Base-by-base conservation (phyloP, 352 stramenopile genomes). In the Globisporangium radiosum region DNA sequence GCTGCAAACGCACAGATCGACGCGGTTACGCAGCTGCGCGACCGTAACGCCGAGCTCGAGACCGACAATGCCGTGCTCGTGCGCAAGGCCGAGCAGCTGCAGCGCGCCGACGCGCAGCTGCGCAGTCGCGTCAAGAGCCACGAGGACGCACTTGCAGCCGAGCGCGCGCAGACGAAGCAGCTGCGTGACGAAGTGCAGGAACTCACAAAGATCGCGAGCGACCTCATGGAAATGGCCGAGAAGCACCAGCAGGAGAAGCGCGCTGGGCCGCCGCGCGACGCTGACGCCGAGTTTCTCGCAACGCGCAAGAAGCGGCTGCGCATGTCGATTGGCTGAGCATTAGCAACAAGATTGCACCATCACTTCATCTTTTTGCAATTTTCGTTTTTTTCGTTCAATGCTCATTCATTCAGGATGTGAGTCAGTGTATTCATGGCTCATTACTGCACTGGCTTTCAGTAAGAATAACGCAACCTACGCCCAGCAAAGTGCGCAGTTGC, bases 171-270 rank as follows among this genome's bases (percentile, higher is more conserved):
- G 19, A 87, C 75, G 3, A 55, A 78, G 33, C 25, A 51, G 40
- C 56, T 88, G 37, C 61, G 70, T 15, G 58, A 58, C 0, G 77
- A 88, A 38, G 85, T 82, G 58, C 71, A 77, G 51, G 78, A 86
- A 37, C 59, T 91, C 6, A 69, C 63, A 8, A 68, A 78, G 48
- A 87, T 89, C 47, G 81, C 78, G 15, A 87, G 58, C 19, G 78
- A 88, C 33, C 62, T 88, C 25, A 74, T 90, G 73, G 72, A 88
- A 44, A 87, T 88, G 74, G 74, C 71, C 0, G 80, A 90, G 59
- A 66, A 69, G 33, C 68, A 85, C 49, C 75, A 87, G 47, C 64
- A 64, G 17, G 69, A 87, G 40, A 75, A 62, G 39, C 40, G 47
- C 38, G 55, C 65, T 2, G 36, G 36, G 11, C 25, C 44, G 36